phyloP scores from a whole-genome alignment of 192 early-diverging fungal genomes.

The Gamsiella multidivaricata region DNA sequence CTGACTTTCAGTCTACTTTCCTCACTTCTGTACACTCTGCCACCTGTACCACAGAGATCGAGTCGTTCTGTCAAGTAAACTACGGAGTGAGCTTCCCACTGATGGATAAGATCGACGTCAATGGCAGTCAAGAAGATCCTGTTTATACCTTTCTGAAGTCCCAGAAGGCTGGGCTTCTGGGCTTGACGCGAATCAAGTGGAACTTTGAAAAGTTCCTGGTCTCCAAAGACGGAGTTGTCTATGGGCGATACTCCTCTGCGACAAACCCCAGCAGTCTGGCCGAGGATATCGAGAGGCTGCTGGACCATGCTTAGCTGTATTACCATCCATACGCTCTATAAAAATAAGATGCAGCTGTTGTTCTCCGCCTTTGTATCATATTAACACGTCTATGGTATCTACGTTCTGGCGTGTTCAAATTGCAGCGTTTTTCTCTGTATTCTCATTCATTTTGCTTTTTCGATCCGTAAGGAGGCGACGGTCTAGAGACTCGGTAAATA shows the following conservation, averaged over 20 bases:
- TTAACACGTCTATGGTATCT: too few species aligned
- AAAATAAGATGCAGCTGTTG: too few species aligned
- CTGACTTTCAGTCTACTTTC: neutral
- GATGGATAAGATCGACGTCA: constrained; percentile 88
- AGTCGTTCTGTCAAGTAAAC: constrained; percentile 71
- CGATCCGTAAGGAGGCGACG: too few species aligned
- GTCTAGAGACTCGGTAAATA: neutral
- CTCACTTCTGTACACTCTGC: too few species aligned
- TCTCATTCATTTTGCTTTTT: too few species aligned
- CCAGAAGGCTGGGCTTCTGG: constrained; percentile 61
- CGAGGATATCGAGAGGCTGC: constrained; percentile 64
- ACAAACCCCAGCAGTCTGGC: constrained; percentile 70
- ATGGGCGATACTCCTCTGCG: constrained; percentile 72
- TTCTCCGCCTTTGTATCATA: too few species aligned
- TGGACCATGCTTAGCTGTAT: constrained; percentile 27
- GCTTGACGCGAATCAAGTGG: constrained; percentile 76
- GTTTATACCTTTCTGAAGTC: constrained; percentile 73
- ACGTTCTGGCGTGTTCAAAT: too few species aligned
- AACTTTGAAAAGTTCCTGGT: constrained; percentile 91
- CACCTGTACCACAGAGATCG: constrained; percentile 66
- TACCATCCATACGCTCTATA: too few species aligned
- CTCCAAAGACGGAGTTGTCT: constrained; percentile 64
- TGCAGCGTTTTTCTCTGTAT: too few species aligned
- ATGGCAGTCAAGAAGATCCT: constrained; percentile 70
- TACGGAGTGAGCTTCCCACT: constrained; percentile 91